phyloP scores from a whole-genome alignment of 768 basidiomycete genomes.

The Chalciporus pseudorubinellus region DNA sequence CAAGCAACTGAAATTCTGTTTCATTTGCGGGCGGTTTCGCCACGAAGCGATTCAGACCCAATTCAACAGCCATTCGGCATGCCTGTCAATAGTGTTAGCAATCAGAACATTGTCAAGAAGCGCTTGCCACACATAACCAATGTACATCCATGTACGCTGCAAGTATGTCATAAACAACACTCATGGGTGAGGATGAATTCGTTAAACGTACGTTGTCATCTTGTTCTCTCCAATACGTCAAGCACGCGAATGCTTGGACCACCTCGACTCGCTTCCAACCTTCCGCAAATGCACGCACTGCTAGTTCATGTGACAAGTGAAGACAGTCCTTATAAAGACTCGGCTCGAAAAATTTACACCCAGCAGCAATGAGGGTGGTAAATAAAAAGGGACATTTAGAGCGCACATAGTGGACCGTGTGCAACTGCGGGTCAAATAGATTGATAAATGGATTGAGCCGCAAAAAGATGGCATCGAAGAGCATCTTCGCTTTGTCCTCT shows the following conservation, averaged over 20 bases:
- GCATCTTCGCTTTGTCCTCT: conserved; percentile 64
- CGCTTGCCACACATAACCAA: conserved; percentile 61
- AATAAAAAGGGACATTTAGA: conserved; percentile 79
- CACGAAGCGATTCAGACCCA: conserved; percentile 72
- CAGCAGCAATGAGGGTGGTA: conserved; percentile 79
- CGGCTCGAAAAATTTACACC: conserved; percentile 79
- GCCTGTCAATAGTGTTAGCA: conserved; percentile 44
- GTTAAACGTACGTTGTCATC: conserved; percentile 65
- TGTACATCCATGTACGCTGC: conserved; percentile 83
- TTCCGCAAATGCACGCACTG: conserved; percentile 75
- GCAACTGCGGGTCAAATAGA: conserved; percentile 83
- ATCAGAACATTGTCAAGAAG: not conserved
- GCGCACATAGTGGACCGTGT: conserved; percentile 78
- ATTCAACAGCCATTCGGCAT: conserved; percentile 84
- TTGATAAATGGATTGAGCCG: conserved; percentile 89
- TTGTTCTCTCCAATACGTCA: conserved; percentile 89
- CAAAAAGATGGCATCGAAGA: conserved; percentile 78
- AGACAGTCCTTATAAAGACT: conserved; percentile 65
- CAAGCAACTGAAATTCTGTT: conserved; percentile 60
- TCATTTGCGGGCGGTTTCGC: conserved; percentile 56
- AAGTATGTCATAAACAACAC: conserved; percentile 14
- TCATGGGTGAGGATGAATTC: not conserved
- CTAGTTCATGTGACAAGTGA: conserved; percentile 69
- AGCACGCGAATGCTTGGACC: conserved; percentile 83
- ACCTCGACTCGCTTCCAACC: conserved; percentile 83